These are phyloP conservation scores for Aspergillus oerlinghausenensis DNA, from an alignment of 2,329 filamentous ascomycete species.

Conservation along the genomic window DNA sequence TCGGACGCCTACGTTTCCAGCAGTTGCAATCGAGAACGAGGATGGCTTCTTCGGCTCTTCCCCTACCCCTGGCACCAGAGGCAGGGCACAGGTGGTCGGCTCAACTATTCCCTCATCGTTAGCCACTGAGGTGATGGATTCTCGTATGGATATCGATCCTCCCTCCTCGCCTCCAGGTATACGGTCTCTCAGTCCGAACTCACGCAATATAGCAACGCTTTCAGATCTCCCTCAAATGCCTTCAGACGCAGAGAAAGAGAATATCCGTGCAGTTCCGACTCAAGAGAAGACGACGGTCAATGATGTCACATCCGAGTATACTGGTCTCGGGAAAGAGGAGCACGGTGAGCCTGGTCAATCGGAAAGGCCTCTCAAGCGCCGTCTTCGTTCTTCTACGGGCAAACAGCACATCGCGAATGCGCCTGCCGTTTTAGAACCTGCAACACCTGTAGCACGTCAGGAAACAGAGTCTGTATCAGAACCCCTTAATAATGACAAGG, in stretches of 20 bases:
- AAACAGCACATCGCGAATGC: constrained; percentile 5
- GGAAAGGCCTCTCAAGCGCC: constrained; percentile 14
- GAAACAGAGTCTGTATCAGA: not conserved
- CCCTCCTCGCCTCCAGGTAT: constrained; percentile 36
- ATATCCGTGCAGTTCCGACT: not conserved
- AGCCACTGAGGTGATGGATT: constrained; percentile 19
- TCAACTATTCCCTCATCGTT: constrained; percentile 34
- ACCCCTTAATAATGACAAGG: not conserved
- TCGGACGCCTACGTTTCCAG: constrained; percentile 40
- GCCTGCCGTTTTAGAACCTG: not conserved
- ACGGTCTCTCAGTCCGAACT: constrained; percentile 18
- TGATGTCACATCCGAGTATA: not conserved
- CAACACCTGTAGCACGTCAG: not conserved
- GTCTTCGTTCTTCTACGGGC: constrained; percentile 22
- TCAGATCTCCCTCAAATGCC: not conserved
- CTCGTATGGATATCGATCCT: constrained; percentile 21
- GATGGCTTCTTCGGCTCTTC: constrained; percentile 49
- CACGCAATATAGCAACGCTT: constrained; percentile 8
- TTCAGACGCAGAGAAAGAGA: constrained; percentile 8
- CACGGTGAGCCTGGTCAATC: not conserved
- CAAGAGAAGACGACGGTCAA: not conserved
- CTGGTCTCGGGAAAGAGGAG: constrained; percentile 2
- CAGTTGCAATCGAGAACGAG: constrained; percentile 36
- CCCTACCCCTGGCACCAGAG: constrained; percentile 46
- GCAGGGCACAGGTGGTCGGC: constrained; percentile 20